These are phyloP conservation scores for Thielaviopsis punctulata DNA, from an alignment of 2,329 filamentous ascomycete genomes.

Conservation along the genomic window DNA sequence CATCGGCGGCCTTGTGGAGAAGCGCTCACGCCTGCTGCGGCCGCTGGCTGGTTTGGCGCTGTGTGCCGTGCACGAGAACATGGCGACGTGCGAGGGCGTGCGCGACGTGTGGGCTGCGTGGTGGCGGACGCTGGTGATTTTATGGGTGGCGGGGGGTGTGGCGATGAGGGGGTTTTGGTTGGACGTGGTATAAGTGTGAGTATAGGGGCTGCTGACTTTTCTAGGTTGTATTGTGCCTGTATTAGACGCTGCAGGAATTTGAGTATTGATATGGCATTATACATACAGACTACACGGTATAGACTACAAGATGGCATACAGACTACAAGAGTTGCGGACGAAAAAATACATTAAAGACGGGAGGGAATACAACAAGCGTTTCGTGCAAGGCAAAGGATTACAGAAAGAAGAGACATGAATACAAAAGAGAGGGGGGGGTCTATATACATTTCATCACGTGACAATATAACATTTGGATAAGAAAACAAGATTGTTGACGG, in stretches of 20 bases:
- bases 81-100: not conserved
- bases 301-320: too few species aligned
- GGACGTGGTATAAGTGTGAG: not conserved
- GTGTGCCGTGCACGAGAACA: not conserved
- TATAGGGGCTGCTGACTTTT: not conserved
- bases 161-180: not conserved
- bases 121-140: not conserved
- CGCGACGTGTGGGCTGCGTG: not conserved
- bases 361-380: not conserved
- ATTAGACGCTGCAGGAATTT: too few species aligned
- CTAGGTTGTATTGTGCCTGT: not conserved
- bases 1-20: constrained; percentile 6
- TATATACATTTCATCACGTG: constrained; percentile 12
- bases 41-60: constrained; percentile 1
- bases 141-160: constrained; percentile 1
- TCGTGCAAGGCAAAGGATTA: constrained; percentile 11
- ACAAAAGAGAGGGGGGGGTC: too few species aligned
- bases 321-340: too few species aligned
- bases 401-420: too few species aligned
- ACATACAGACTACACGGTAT: too few species aligned
- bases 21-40: not conserved
- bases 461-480: constrained; percentile 1
- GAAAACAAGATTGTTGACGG: not conserved
- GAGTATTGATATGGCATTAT: too few species aligned
- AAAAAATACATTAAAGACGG: not conserved